phyloP scores from a whole-genome alignment of 768 basidiomycete genomes.

The Psilocybe cubensis region DNA sequence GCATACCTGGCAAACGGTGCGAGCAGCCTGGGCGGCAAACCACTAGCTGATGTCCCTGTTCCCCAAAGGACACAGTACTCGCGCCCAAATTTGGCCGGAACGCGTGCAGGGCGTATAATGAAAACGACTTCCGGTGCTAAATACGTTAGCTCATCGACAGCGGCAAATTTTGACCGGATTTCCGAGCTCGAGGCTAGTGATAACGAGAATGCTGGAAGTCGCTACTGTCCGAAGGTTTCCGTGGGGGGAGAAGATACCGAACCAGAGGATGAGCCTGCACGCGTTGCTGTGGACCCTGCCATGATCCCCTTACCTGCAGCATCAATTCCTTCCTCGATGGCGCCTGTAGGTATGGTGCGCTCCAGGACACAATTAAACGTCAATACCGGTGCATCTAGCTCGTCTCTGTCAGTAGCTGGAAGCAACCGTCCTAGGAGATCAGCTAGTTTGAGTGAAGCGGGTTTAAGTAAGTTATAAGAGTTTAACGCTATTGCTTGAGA shows the following conservation, averaged over 20 bases:
- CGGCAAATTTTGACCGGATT: slow-evolving; percentile 49
- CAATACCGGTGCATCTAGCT: slow-evolving; percentile 23
- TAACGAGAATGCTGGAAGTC: slow-evolving; percentile 35
- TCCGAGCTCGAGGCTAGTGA: slow-evolving; percentile 45
- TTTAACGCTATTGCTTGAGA: neutral
- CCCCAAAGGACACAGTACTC: slow-evolving; percentile 36
- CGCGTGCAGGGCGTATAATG: slow-evolving; percentile 53
- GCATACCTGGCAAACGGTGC: slow-evolving; percentile 25
- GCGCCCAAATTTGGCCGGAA: slow-evolving; percentile 48
- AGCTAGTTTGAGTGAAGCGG: slow-evolving; percentile 73
- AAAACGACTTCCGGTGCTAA: slow-evolving; percentile 39
- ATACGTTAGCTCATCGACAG: slow-evolving; percentile 22
- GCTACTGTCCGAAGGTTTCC: slow-evolving; percentile 22
- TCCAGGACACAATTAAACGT: slow-evolving; percentile 21
- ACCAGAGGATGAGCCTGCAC: slow-evolving; percentile 31
- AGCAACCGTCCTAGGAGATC: slow-evolving; percentile 69
- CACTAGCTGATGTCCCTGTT: slow-evolving; percentile 35
- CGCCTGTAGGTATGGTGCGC: slow-evolving; percentile 17
- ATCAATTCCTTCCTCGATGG: slow-evolving; percentile 21
- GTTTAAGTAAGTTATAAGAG: slow-evolving; percentile 41
- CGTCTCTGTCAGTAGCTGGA: slow-evolving; percentile 39
- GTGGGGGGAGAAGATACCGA: slow-evolving; percentile 35
- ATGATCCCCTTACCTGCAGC: slow-evolving; percentile 25
- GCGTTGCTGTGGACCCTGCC: slow-evolving; percentile 27
- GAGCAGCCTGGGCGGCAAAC: slow-evolving; percentile 23